phyloP scores from a whole-genome alignment of 2,329 filamentous ascomycete species.

The Ophiostoma sp. region DNA sequence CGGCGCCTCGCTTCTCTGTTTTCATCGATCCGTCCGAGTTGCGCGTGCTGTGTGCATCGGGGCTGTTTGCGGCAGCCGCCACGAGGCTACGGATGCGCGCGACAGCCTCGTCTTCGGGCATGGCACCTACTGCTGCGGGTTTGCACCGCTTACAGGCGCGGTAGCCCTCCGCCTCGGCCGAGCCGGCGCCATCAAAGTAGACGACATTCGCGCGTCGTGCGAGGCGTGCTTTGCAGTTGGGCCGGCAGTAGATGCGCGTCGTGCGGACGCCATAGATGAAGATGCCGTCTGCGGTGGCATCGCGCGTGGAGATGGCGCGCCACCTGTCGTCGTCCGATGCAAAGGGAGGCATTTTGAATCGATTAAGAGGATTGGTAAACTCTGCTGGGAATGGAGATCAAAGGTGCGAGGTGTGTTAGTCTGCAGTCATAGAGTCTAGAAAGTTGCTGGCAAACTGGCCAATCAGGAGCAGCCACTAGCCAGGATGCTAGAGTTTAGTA shows the following conservation, averaged over 20 bases:
- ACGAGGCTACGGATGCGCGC: slow-evolving; percentile 35
- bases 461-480: not conserved
- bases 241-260: slow-evolving; percentile 53
- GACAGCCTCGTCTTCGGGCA: slow-evolving; percentile 42
- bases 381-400: not conserved
- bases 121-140: slow-evolving; percentile 37
- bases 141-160: slow-evolving; percentile 55
- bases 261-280: slow-evolving; percentile 43
- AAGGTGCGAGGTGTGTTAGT: not conserved
- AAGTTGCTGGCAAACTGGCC: slow-evolving; percentile 8
- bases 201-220: slow-evolving; percentile 55
- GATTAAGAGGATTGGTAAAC: too few species aligned
- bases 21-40: slow-evolving; percentile 22
- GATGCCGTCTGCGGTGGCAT: slow-evolving; percentile 35
- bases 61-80: slow-evolving; percentile 28
- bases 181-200: slow-evolving; percentile 44
- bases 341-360: not conserved
- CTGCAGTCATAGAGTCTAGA: not conserved
- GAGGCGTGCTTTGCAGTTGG: slow-evolving; percentile 55
- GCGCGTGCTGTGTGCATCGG: slow-evolving; percentile 24
- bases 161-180: slow-evolving; percentile 46
- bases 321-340: slow-evolving; percentile 27
- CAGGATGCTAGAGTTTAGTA: not conserved
- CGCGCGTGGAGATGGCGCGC: slow-evolving; percentile 35
- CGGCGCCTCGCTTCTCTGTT: slow-evolving; percentile 27